Evolutionary conservation across 2,329 filamentous ascomycete genomes (phyloP).

Genomic region (Alternaria sp.): DNA sequence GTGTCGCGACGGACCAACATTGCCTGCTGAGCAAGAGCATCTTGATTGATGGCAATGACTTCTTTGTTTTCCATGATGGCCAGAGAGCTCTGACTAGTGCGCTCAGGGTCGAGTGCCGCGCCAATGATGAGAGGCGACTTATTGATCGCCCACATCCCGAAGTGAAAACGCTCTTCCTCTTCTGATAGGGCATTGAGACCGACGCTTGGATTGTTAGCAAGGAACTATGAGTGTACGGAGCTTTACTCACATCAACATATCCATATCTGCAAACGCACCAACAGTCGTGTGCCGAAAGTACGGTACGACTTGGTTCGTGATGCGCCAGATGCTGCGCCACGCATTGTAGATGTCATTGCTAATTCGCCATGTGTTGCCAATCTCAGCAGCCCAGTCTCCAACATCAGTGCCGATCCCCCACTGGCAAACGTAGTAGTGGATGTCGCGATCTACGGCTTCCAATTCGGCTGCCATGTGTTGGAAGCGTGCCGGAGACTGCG

Average conservation of each 20-base stretch:
- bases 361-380: slow-evolving; percentile 50
- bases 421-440: slow-evolving; percentile 50
- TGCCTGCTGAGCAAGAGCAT: slow-evolving; percentile 62
- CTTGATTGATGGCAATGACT: slow-evolving; percentile 67
- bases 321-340: slow-evolving; percentile 47
- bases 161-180: slow-evolving; percentile 56
- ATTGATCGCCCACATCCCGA: slow-evolving; percentile 58
- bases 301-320: slow-evolving; percentile 45
- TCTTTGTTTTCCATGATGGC: slow-evolving; percentile 59
- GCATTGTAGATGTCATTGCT: slow-evolving; percentile 49
- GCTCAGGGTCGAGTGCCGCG: slow-evolving; percentile 45
- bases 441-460: slow-evolving; percentile 41
- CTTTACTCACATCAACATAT: slow-evolving; percentile 53
- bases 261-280: slow-evolving; percentile 51
- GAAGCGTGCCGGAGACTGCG: slow-evolving; percentile 41
- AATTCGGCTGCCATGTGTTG: slow-evolving; percentile 40
- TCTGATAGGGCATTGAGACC: slow-evolving; percentile 50
- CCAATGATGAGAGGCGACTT: slow-evolving; percentile 58
- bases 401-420: slow-evolving; percentile 51
- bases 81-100: slow-evolving; percentile 32
- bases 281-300: slow-evolving; percentile 39
- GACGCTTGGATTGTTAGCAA: slow-evolving; percentile 29
- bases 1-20: slow-evolving; percentile 56
- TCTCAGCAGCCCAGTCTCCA: slow-evolving; percentile 46
- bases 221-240: background rate